phyloP scores from a whole-genome alignment of 495 filamentous ascomycete genomes.

The Neurospora terricola region DNA sequence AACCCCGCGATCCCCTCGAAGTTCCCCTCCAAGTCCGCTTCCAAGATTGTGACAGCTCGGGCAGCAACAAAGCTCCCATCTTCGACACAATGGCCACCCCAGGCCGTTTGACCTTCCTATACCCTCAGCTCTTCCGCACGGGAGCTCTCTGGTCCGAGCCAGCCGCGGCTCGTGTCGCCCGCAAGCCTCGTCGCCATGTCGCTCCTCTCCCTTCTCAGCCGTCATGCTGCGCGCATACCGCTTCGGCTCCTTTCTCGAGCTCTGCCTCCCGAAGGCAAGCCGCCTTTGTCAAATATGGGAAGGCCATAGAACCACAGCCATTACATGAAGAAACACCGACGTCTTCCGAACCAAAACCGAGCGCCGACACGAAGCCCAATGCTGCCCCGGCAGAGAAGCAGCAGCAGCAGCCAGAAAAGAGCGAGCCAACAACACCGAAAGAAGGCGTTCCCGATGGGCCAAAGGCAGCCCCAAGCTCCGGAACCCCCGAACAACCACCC shows the following conservation, averaged over 20 bases:
- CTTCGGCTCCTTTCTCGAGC: conserved; percentile 18
- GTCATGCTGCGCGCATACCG: conserved; percentile 14
- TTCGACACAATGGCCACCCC: conserved; percentile 47
- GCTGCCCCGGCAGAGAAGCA: conserved; percentile 11
- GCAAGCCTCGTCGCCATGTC: conserved; percentile 13
- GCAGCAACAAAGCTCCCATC: background rate
- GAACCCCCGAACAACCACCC: background rate
- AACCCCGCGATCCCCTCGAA: background rate
- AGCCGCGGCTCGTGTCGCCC: conserved; percentile 12
- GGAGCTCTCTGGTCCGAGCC: conserved; percentile 28
- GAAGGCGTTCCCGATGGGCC: background rate
- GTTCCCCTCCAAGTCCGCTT: background rate
- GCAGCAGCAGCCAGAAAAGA: conserved; percentile 5
- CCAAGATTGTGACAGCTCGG: background rate
- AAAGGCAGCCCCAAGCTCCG: background rate
- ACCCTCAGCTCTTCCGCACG: conserved; percentile 54
- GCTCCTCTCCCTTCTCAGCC: conserved; percentile 2
- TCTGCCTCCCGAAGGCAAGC: conserved; percentile 21
- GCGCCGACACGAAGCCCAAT: conserved; percentile 3
- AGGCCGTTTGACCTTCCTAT: conserved; percentile 61
- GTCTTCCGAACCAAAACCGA: background rate
- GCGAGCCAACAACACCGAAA: conserved; percentile 2
- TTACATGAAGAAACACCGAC: background rate
- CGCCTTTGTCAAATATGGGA: conserved; percentile 43
- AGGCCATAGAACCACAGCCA: conserved; percentile 47